phyloP scores from a whole-genome alignment of 2,329 filamentous ascomycete genomes.

The Penicillium sp. region DNA sequence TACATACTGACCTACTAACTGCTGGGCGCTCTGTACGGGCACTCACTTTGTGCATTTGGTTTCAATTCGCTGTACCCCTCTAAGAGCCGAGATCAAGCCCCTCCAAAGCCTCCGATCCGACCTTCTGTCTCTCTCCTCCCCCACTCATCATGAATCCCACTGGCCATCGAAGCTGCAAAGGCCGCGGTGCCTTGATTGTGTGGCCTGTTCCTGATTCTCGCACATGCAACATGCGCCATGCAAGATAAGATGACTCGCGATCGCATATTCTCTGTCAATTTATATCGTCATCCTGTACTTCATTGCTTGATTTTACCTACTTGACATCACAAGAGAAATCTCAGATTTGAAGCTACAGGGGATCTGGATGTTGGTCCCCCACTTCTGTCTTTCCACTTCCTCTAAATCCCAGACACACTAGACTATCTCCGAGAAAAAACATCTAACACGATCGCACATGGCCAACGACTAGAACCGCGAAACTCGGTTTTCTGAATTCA shows the following conservation, averaged over 20 bases:
- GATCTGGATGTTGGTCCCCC: no score
- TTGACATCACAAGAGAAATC: not conserved
- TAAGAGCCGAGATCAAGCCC: not conserved
- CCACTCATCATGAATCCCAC: not conserved
- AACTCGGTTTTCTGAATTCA: not conserved
- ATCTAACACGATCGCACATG: not conserved
- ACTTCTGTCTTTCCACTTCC: no score
- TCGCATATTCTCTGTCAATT: not conserved
- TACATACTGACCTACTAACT: no score
- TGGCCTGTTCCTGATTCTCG: constrained; percentile 11
- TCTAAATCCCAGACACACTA: not conserved
- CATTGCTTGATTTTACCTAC: not conserved
- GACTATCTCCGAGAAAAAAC: not conserved
- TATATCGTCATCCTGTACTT: constrained; percentile 1
- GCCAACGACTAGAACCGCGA: not conserved
- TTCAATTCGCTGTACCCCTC: no score
- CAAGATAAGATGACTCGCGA: constrained; percentile 15
- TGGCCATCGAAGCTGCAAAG: not conserved
- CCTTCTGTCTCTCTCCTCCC: not conserved
- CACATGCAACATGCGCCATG: constrained; percentile 10
- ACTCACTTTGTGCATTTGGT: no score
- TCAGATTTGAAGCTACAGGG: not conserved
- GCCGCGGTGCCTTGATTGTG: constrained; percentile 3
- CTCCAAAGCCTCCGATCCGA: not conserved
- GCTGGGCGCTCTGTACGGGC: no score